Evolutionary conservation across 768 basidiomycete species (phyloP).

Genomic region (Lentinula sp.): DNA sequence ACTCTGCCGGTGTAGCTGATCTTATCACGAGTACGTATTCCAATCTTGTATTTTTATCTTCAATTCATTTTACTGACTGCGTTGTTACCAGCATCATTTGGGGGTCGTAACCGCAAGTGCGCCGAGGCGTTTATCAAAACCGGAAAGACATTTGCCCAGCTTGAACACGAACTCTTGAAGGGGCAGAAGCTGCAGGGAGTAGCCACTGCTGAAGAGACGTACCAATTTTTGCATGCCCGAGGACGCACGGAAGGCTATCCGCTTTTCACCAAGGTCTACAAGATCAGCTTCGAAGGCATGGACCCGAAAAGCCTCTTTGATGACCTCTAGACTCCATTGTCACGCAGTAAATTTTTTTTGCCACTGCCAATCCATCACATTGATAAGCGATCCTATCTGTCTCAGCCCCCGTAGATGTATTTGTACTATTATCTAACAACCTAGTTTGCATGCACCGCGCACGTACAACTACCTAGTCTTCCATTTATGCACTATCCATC

Average conservation of each 20-base stretch:
- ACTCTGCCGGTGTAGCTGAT: slow-evolving; percentile 12
- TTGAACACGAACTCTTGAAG: slow-evolving; percentile 10
- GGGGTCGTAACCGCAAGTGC: slow-evolving; percentile 12
- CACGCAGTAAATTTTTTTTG: not conserved
- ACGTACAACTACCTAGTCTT: not conserved
- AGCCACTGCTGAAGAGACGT: slow-evolving; percentile 8
- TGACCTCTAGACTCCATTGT: slow-evolving; percentile 4
- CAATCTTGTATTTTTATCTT: not conserved
- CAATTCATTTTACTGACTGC: not conserved
- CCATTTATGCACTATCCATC: not conserved
- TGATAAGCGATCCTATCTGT: not conserved
- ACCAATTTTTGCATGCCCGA: slow-evolving; percentile 8
- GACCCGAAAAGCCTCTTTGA: slow-evolving; percentile 10
- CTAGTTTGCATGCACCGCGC: not conserved
- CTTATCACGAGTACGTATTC: slow-evolving; percentile 8
- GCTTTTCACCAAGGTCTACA: slow-evolving; percentile 10
- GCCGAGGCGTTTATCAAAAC: slow-evolving; percentile 10
- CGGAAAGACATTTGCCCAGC: slow-evolving; percentile 10
- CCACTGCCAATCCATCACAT: not conserved
- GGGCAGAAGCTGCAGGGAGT: slow-evolving; percentile 12
- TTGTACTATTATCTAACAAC: not conserved
- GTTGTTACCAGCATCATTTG: slow-evolving; percentile 2
- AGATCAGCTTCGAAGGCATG: slow-evolving; percentile 11
- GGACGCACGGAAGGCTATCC: slow-evolving; percentile 10
- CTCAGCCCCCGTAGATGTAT: not conserved